These are phyloP conservation scores for Lycium ferocissimum DNA, from an alignment of 257 asterid genomes.

Conservation along the genomic window DNA sequence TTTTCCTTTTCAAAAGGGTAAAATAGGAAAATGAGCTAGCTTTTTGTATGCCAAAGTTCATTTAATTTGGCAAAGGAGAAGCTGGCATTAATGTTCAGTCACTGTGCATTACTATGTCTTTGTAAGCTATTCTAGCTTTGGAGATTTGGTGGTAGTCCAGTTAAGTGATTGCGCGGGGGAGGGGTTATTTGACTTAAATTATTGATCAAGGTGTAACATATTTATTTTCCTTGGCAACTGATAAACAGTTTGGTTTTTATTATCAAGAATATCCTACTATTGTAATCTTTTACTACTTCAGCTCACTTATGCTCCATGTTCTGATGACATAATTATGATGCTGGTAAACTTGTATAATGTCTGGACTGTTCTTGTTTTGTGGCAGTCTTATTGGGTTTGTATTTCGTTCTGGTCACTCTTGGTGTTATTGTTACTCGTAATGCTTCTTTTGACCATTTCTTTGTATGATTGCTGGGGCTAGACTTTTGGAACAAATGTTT, in stretches of 20 bases:
- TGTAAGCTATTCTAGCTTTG: neutral
- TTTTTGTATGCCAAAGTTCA: neutral
- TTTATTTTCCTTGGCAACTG: neutral
- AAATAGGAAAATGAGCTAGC: neutral
- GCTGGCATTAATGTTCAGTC: neutral
- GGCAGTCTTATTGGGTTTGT: neutral
- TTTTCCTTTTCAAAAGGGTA: neutral
- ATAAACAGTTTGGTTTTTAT: neutral
- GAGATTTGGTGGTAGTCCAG: neutral
- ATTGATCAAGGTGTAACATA: neutral
- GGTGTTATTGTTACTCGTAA: neutral
- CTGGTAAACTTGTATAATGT: neutral
- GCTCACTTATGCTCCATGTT: slow-evolving; percentile 3
- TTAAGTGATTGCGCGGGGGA: neutral
- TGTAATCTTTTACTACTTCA: neutral
- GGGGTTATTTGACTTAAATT: neutral
- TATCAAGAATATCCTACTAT: neutral
- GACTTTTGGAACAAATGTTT: neutral
- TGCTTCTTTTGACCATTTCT: slow-evolving; percentile 27
- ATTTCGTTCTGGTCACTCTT: neutral
- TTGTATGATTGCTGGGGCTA: slow-evolving; percentile 1
- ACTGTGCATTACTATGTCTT: neutral
- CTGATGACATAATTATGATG: neutral
- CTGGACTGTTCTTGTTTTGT: neutral
- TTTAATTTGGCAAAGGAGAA: neutral